Evolutionary conservation across 23 red algal species (phyloP), one percentile per base, ranked within the genome.

Genomic region (Cyanidioschyzon merolae): DNA sequence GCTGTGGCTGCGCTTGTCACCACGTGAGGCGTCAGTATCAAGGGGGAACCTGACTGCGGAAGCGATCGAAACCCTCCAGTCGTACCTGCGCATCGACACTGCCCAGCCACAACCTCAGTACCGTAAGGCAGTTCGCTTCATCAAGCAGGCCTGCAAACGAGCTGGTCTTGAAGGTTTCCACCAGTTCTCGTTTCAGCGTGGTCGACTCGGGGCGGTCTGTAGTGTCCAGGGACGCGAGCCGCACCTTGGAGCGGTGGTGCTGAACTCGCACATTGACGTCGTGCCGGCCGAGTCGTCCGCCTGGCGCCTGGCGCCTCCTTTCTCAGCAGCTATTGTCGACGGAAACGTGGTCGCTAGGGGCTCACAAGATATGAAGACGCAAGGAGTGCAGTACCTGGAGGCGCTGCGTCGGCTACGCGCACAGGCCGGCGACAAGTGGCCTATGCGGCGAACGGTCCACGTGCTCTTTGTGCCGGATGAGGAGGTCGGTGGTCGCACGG

Each of bases 291-390:
- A 96, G 59, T 57, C 83, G 1, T 34, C 58, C 0, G 50, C 76
- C 34, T 96, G 92, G 92, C 21, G n/a, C 12, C 25, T 57, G 0
- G 63, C 50, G 63, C 67, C 75, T 67, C 87, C 92, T 1, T 96
- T 85, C 68, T 67, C 63, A 35, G 92, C 84, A 7, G 74, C 30
- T 0, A 41, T 77, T 0, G 80, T 88, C 63, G 39, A 79, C n/a
- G 79, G 38, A 74, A 50, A 58, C 50, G 39, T 96, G 35, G 85
- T 86, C 67, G 92, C 80, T 29, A 74, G 92, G 21, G 92, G 92
- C n/a, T 63, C 79, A 16, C 92, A 96, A 54, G 92, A 96, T 75
- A 96, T 96, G 92, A 96, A 96, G 76, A 88, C 82, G 25, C 79
- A 90, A 37, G 89, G 88, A 37, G 76, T 96, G 24, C 88, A 90